phyloP scores from a whole-genome alignment of 805 yeast genomes.

The Candida berthetii region DNA sequence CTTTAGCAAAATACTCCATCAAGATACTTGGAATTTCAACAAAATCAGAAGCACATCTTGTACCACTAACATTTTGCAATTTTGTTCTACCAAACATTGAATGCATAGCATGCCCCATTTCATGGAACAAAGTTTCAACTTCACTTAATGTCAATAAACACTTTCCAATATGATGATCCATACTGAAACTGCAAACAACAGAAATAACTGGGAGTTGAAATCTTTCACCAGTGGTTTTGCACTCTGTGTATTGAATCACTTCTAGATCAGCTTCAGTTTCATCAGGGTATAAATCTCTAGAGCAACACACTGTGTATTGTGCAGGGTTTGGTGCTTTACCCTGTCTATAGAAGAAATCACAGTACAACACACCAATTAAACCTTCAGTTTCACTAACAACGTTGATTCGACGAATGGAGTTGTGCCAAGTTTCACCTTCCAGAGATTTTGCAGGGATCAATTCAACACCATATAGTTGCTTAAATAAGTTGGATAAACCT shows the following conservation, averaged over 20 bases:
- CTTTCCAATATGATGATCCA: constrained; percentile 32
- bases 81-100: constrained; percentile 92
- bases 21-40: constrained; percentile 95
- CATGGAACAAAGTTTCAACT: constrained; percentile 93
- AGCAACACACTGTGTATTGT: constrained; percentile 92
- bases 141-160: constrained; percentile 68
- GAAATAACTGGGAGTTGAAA: constrained; percentile 89
- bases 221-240: constrained; percentile 32
- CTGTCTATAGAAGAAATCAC: constrained; percentile 77
- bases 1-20: constrained; percentile 90
- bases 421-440: constrained; percentile 83
- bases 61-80: constrained; percentile 88
- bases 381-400: constrained; percentile 63
- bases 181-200: constrained; percentile 74
- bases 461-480: constrained; percentile 67
- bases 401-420: constrained; percentile 75
- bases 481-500: constrained; percentile 71
- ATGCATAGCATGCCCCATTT: constrained; percentile 99
- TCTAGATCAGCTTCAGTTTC: constrained; percentile 35
- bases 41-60: constrained; percentile 93
- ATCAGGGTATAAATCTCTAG: constrained; percentile 65
- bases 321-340: constrained; percentile 84
- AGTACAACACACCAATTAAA: constrained; percentile 73
- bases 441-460: constrained; percentile 59
- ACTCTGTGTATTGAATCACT: constrained; percentile 25